A percentile compares a stretch with the other conserved stretches of the same genome.
Conservation (phyloP, 2,329 filamentous ascomycete genomes). For the Sarocladiaceae sp. region DNA sequence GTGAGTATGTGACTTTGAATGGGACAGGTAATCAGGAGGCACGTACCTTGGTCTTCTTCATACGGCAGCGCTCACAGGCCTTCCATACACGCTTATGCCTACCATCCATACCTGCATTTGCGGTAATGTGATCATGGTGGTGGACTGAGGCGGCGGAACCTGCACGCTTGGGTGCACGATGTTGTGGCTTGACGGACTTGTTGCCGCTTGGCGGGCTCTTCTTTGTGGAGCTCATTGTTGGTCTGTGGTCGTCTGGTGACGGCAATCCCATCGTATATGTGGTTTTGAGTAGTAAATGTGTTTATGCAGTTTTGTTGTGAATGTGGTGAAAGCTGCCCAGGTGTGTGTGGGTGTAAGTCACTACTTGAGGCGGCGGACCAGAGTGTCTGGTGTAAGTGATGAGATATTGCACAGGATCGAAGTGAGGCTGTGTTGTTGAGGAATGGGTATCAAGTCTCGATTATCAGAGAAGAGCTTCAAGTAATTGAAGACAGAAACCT, state of each 20-base stretch:
- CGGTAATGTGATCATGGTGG: constrained; percentile 32
- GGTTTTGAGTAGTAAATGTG: neutral
- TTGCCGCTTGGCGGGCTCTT: constrained; percentile 33
- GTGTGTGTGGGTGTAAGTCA: neutral
- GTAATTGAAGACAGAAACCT: neutral
- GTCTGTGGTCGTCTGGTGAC: constrained; percentile 44
- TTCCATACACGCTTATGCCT: constrained; percentile 64
- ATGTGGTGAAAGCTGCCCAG: neutral
- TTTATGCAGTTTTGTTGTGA: neutral
- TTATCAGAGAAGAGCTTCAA: too few species aligned
- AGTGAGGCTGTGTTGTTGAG: too few species aligned
- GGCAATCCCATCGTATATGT: constrained; percentile 48
- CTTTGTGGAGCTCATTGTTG: constrained; percentile 28
- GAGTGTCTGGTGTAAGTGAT: too few species aligned
- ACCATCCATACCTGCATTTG: constrained; percentile 40
- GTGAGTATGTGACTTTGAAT: constrained; percentile 16
- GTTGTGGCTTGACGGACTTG: constrained; percentile 45
- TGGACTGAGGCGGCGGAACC: constrained; percentile 29
- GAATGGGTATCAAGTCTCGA: too few species aligned
- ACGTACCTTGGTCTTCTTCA: constrained; percentile 65
- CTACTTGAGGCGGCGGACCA: too few species aligned
- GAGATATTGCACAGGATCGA: too few species aligned
- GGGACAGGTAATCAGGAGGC: neutral
- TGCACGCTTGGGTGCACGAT: constrained; percentile 48
- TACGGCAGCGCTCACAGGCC: constrained; percentile 61